Evolutionary conservation across 768 basidiomycete species (phyloP).

Genomic region (Coprinopsis strossmayeri): DNA sequence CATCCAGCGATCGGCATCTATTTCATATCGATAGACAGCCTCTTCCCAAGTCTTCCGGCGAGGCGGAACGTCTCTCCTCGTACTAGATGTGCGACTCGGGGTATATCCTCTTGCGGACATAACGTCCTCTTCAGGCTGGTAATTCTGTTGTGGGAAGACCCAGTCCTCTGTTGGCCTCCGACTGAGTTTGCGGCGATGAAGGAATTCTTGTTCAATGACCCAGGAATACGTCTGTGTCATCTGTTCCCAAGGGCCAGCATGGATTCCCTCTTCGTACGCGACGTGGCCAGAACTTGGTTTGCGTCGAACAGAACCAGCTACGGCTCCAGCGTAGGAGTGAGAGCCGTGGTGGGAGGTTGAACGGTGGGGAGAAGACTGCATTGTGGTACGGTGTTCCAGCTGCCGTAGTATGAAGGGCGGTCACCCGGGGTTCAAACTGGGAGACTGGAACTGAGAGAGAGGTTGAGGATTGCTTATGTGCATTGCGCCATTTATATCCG

Average conservation of each 20-base stretch:
- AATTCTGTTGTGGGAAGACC: conserved; percentile 44
- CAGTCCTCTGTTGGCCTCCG: conserved; percentile 52
- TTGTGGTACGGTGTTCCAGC: too few relatives aligned
- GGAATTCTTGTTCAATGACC: conserved; percentile 45
- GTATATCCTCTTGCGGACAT: neutral
- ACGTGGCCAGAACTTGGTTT: conserved; percentile 8
- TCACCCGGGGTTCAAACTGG: too few relatives aligned
- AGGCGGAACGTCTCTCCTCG: conserved; percentile 12
- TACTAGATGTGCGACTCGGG: neutral
- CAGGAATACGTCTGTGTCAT: conserved; percentile 40
- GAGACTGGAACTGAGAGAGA: too few relatives aligned
- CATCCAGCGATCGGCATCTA: conserved; percentile 50
- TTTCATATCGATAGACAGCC: conserved; percentile 42
- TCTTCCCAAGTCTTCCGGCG: conserved; percentile 45
- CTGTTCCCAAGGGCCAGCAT: conserved; percentile 30
- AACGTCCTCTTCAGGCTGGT: neutral
- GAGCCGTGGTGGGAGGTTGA: neutral
- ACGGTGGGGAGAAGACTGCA: too few relatives aligned
- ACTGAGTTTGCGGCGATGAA: conserved; percentile 34
- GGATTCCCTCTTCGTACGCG: neutral
- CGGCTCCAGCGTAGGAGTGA: conserved; percentile 10
- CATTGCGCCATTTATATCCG: too few relatives aligned
- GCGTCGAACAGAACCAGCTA: conserved; percentile 14
- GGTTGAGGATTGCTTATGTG: too few relatives aligned
- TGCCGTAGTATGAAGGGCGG: too few relatives aligned